Evolutionary conservation across 2,329 filamentous ascomycete genomes (phyloP).

Genomic region (Aspergillus caelatus): DNA sequence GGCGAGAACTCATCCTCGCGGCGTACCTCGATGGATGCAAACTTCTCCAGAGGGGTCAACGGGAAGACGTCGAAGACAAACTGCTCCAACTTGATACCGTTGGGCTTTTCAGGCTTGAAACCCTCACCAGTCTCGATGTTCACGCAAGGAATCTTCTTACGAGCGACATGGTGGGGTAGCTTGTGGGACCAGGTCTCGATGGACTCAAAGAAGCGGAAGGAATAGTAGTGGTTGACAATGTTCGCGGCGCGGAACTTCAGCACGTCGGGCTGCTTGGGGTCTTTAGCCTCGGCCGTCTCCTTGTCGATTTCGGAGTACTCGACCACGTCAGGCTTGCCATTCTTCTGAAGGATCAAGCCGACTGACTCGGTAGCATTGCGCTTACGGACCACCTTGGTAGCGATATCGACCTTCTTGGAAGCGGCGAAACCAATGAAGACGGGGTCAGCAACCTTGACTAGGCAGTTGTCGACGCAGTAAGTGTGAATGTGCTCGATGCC

Average conservation of each 20-base stretch:
- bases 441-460: constrained; percentile 98
- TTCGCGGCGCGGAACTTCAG: constrained; percentile 97
- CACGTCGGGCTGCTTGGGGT: constrained; percentile 75
- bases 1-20: constrained; percentile 98
- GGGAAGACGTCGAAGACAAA: constrained; percentile 99
- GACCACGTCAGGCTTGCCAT: constrained; percentile 94
- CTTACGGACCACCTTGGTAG: constrained; percentile 99
- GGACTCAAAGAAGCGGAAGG: constrained; percentile 84
- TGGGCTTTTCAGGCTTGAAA: constrained; percentile 90
- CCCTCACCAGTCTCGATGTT: constrained; percentile 75
- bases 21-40: constrained; percentile 93
- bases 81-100: constrained; percentile 98
- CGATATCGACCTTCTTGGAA: constrained; percentile 86
- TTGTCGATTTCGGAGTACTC: constrained; percentile 97
- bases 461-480: constrained; percentile 98
- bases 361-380: constrained; percentile 95
- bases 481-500: constrained; percentile 94
- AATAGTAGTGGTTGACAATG: constrained; percentile 99
- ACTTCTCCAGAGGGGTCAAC: constrained; percentile 79
- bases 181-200: constrained; percentile 84
- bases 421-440: constrained; percentile 94
- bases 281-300: constrained; percentile 84
- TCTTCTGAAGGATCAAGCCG: constrained; percentile 90
- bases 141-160: constrained; percentile 95
- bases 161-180: constrained; percentile 91